phyloP scores from a whole-genome alignment of 352 stramenopile genomes.

The Pseudoperonospora humuli region DNA sequence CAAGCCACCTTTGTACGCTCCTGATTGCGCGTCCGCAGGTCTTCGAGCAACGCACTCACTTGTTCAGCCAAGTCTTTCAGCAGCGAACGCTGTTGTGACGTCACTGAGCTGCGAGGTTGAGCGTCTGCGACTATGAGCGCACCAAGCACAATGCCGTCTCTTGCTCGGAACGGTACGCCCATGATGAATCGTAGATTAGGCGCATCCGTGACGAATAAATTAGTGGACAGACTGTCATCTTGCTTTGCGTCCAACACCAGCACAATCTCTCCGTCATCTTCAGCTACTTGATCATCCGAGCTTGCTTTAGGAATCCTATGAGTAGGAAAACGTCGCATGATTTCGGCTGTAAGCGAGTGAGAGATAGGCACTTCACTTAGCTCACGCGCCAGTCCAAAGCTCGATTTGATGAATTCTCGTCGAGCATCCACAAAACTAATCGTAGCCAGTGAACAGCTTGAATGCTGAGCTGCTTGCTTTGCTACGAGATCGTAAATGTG shows the following conservation, averaged over 20 bases:
- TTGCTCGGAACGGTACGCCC: conserved; percentile 38
- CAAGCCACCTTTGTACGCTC: conserved; percentile 21
- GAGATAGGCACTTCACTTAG: conserved; percentile 36
- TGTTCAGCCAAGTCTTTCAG: conserved; percentile 39
- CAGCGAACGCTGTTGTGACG: conserved; percentile 23
- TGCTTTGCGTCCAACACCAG: conserved; percentile 34
- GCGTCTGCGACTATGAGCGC: conserved; percentile 51
- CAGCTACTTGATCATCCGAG: conserved; percentile 19
- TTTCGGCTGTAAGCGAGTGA: conserved; percentile 48
- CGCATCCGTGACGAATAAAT: conserved; percentile 48
- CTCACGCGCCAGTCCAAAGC: conserved; percentile 30
- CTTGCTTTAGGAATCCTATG: conserved; percentile 13
- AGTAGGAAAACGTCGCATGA: conserved; percentile 39
- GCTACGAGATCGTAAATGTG: conserved; percentile 49
- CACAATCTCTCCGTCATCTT: conserved; percentile 25
- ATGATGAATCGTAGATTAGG: conserved; percentile 50
- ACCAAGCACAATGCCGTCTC: conserved; percentile 45
- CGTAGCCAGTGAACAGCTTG: conserved; percentile 41
- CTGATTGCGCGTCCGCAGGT: conserved; percentile 30
- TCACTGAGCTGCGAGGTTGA: conserved; percentile 25
- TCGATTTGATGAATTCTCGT: conserved; percentile 53
- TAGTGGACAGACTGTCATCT: conserved; percentile 35
- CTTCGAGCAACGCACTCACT: conserved; percentile 36
- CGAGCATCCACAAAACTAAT: conserved; percentile 58
- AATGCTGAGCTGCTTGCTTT: conserved; percentile 42